Evolutionary conservation across 2,329 filamentous ascomycete genomes (phyloP).

Genomic region (Eurotiales sp.): DNA sequence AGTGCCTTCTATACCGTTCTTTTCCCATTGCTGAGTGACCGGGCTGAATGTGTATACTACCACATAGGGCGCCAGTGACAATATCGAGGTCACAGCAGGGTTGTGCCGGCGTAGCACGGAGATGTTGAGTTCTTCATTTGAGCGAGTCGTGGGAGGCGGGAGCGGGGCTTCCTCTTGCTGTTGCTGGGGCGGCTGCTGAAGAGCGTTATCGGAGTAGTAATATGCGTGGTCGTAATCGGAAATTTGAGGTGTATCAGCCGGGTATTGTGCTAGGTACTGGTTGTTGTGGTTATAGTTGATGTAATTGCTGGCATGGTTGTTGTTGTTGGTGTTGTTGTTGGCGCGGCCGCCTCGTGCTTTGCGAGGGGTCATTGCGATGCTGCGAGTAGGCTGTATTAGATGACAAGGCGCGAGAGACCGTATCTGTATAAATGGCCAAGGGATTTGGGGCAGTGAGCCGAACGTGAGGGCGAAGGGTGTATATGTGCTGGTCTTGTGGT

Average conservation of each 20-base stretch:
- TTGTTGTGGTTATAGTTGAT: constrained; percentile 13
- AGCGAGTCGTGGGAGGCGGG: constrained; percentile 48
- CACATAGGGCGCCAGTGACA: constrained; percentile 78
- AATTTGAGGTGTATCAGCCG: constrained; percentile 19
- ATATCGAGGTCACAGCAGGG: constrained; percentile 67
- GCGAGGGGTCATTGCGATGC: constrained; percentile 28
- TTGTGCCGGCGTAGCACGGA: constrained; percentile 78
- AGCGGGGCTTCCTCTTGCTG: constrained; percentile 26
- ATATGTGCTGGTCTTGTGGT: too few relatives aligned
- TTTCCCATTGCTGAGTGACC: constrained; percentile 70
- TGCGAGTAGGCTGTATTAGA: too few relatives aligned
- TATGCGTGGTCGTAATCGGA: constrained; percentile 61
- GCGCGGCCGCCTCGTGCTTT: constrained; percentile 26
- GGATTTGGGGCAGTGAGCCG: too few relatives aligned
- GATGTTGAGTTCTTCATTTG: constrained; percentile 84
- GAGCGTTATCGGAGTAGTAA: constrained; percentile 40
- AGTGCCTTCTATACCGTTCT: constrained; percentile 78
- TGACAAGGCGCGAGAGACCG: not conserved
- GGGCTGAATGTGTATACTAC: constrained; percentile 78
- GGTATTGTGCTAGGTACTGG: constrained; percentile 9
- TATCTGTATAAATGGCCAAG: too few relatives aligned
- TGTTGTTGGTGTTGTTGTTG: constrained; percentile 26
- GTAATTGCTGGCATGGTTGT: constrained; percentile 18
- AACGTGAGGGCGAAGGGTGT: too few relatives aligned
- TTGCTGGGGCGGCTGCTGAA: constrained; percentile 17